Conservation (phyloP, 2,329 filamentous ascomycete genomes). For the Calonectria pseudoreteaudii region DNA sequence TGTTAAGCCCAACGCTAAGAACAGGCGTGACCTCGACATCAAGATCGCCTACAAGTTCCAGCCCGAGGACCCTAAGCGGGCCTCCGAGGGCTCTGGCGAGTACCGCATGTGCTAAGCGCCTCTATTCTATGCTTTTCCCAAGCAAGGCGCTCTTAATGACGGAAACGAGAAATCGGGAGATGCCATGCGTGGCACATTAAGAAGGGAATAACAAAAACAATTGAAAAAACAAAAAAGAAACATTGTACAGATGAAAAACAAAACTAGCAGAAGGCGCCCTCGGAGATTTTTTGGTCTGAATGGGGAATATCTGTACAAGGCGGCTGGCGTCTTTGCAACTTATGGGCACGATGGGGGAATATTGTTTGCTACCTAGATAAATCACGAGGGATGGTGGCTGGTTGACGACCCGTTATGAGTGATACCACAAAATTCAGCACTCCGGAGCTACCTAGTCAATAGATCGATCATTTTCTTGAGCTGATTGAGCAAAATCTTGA, state of each 20-base stretch:
- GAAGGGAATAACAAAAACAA: neutral
- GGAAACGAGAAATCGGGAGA: constrained; percentile 22
- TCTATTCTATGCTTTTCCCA: neutral
- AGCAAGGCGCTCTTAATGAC: constrained; percentile 37
- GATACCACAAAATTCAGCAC: constrained; percentile 44
- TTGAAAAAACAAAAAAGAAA: neutral
- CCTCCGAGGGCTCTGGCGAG: constrained; percentile 75
- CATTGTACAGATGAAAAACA: neutral
- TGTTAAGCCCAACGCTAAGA: constrained; percentile 93
- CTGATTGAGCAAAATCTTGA: constrained; percentile 7
- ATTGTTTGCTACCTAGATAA: constrained; percentile 38
- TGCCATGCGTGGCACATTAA: neutral
- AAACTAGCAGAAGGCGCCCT: constrained; percentile 17
- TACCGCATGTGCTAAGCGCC: constrained; percentile 80
- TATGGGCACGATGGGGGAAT: constrained; percentile 21
- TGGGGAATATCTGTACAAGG: constrained; percentile 35
- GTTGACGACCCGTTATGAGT: constrained; percentile 44
- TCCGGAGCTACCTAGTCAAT: constrained; percentile 44
- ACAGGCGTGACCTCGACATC: constrained; percentile 95
- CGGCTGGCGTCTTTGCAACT: constrained; percentile 44
- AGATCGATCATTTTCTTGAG: constrained; percentile 43
- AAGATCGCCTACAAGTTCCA: constrained; percentile 84
- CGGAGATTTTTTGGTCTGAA: constrained; percentile 33
- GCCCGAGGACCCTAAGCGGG: constrained; percentile 78
- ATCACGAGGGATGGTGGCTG: constrained; percentile 37